Evolutionary conservation across 2,329 filamentous ascomycete genomes (phyloP), one percentile per base, ranked within the genome.

Genomic region (Ilyonectria robusta): DNA sequence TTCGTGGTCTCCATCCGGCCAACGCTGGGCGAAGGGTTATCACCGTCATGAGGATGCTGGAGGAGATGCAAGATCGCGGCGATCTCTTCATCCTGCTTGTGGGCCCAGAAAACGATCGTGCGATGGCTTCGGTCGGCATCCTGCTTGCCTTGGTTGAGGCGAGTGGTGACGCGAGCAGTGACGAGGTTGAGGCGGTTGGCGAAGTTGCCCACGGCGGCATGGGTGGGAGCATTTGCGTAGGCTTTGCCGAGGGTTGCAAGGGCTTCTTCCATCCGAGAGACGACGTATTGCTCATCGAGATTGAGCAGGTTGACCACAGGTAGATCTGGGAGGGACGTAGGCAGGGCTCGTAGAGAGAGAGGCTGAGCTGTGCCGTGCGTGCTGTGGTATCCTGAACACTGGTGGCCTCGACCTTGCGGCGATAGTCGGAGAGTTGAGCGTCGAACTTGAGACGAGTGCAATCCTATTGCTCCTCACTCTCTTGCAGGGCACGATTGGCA

Each of bases 171-270:
- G 7, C 31, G n/a, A 8, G 19, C 9, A 21, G 40, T 29, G 11
- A 60, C 35, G 1, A 11, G 6, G 48, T 54, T 13, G 37, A 70
- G 17, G 53, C 65, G 62, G 21, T 64, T 31, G 17, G 69, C 59
- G 21, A 74, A 67, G 66, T 75, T 72, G 59, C 58, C 56, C 3
- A 71, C 59, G 4, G 69, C 61, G 7, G 63, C 59, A 44, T 70
- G 47, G 2, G 66, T 70, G 2, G 72, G 70, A 7, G 55, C 73
- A 9, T 55, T 65, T 26, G 56, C 66, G 17, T 59, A 66, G 9
- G 73, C 37, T 9, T 57, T 48, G 1, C 65, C 67, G 4, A 66
- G 37, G 3, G 21, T 50, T 7, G 5, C 10, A 1, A 40, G 37
- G 6, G 37, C 37, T 11, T 40, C 37, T 17, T 40, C 10, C 37